Conservation (phyloP, 192 early-diverging fungal species). For the Oehlia diaphana region DNA sequence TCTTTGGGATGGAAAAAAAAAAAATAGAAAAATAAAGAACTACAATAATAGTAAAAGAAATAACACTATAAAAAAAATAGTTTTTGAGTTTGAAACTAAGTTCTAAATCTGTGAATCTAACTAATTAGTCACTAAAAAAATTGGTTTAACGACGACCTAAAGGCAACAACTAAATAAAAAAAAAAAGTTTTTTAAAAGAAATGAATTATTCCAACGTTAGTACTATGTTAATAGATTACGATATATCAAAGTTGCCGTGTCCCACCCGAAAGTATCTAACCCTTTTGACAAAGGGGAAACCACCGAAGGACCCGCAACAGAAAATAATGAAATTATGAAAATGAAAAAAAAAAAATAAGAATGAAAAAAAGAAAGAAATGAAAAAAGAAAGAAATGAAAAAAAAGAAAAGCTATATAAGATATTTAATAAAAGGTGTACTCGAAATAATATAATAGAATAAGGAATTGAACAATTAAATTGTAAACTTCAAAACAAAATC, state of each 20-base stretch:
- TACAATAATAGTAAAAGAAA: not conserved
- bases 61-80: not conserved
- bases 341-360: too few relatives aligned
- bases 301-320: slow-evolving; percentile 4
- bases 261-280: slow-evolving; percentile 11
- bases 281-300: slow-evolving; percentile 1
- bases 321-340: not conserved
- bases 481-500: too few relatives aligned
- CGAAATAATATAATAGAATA: too few relatives aligned
- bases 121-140: not conserved
- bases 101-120: not conserved
- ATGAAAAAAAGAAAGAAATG: not conserved
- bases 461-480: not conserved
- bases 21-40: not conserved
- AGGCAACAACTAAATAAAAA: not conserved
- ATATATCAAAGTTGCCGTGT: slow-evolving; percentile 9
- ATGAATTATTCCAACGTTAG: not conserved
- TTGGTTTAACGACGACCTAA: not conserved
- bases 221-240: not conserved
- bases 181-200: not conserved
- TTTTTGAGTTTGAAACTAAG: not conserved
- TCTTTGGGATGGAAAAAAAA: not conserved
- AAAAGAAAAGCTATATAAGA: not conserved
- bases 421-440: not conserved
- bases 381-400: not conserved